These are phyloP conservation scores for Daedaleopsis nitida DNA, from an alignment of 768 basidiomycete genomes.

Conservation along the genomic window DNA sequence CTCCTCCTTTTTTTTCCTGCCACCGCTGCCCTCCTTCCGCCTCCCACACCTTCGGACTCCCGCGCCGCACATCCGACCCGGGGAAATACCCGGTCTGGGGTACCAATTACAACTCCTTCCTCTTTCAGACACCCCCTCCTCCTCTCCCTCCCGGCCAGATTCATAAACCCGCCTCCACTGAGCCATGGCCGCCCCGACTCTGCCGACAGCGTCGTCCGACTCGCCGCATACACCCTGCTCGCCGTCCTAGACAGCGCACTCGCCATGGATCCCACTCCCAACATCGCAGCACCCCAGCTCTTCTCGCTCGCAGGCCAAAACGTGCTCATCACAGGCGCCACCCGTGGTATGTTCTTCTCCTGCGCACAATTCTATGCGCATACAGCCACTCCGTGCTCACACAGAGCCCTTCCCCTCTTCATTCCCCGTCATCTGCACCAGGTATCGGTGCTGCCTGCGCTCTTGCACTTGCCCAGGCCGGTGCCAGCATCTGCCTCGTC, in stretches of 20 bases:
- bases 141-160: background rate
- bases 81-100: conserved; percentile 28
- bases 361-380: background rate
- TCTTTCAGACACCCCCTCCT: conserved; percentile 14
- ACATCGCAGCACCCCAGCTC: conserved; percentile 51
- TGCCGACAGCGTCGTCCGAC: background rate
- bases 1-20: conserved; percentile 1
- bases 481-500: conserved; percentile 50
- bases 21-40: no score
- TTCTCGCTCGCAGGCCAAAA: conserved; percentile 70
- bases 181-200: conserved; percentile 11
- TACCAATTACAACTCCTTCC: conserved; percentile 13
- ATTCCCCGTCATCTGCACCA: conserved; percentile 25
- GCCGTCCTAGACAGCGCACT: background rate
- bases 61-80: conserved; percentile 26
- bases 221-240: conserved; percentile 1
- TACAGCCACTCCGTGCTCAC: background rate
- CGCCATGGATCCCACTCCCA: conserved; percentile 56
- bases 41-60: background rate
- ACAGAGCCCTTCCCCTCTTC: conserved; percentile 4
- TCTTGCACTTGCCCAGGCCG: conserved; percentile 55
- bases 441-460: conserved; percentile 60
- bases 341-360: conserved; percentile 52
- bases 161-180: background rate
- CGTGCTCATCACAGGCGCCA: conserved; percentile 80